These are phyloP conservation scores for Exophiala lecanii-corni DNA, from an alignment of 2,329 filamentous ascomycete species.

Conservation along the genomic window DNA sequence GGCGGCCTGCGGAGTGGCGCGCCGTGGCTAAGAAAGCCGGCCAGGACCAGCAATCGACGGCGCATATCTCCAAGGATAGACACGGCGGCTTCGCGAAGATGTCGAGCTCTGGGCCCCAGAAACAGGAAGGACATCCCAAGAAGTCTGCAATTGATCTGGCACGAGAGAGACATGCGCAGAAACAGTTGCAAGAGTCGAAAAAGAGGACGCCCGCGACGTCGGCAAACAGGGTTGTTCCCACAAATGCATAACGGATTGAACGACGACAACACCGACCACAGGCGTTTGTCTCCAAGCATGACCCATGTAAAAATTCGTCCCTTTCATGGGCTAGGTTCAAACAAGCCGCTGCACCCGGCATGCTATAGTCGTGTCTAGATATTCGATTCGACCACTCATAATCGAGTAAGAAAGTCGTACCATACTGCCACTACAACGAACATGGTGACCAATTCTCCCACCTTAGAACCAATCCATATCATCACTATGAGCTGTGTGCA, in stretches of 20 bases:
- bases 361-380: no score
- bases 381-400: no score
- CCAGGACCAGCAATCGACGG: constrained; percentile 15
- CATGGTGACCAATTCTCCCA: no score
- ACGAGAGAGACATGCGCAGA: constrained; percentile 51
- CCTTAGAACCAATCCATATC: no score
- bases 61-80: neutral
- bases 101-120: neutral
- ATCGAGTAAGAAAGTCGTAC: no score
- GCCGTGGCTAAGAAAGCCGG: constrained; percentile 47
- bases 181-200: constrained; percentile 28
- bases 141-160: constrained; percentile 55
- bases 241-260: constrained; percentile 16
- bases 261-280: neutral
- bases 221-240: constrained; percentile 17
- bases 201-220: constrained; percentile 26
- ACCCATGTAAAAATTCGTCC: no score
- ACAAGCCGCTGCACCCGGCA: no score
- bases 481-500: no score
- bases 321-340: no score
- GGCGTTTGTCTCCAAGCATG: no score
- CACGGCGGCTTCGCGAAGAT: constrained; percentile 22
- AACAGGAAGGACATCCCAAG: constrained; percentile 24
- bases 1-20: constrained; percentile 60
- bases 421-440: no score